Base-by-base conservation (phyloP, 306 rosid genomes). In the Trifolium pratense region DNA sequence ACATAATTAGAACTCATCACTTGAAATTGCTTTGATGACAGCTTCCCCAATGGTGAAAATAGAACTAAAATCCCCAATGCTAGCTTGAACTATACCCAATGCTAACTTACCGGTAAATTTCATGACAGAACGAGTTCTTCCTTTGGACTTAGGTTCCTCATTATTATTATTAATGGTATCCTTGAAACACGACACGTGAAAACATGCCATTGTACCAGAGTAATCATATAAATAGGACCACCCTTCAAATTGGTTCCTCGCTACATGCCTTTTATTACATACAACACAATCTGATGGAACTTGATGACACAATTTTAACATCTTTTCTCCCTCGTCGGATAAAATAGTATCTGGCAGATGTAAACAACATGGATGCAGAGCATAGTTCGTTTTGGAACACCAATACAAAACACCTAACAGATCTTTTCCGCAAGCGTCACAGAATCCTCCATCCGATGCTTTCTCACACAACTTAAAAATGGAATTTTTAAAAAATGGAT, bases 311-410 rank as follows among this genome's bases (percentile, higher is more conserved):
- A 86, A 74, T 11, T 66, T 5, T 0, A 81, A 34, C 2, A 4
- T 55, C 43, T 9, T 4, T 10, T 39, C 3, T 39, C 43, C 43
- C 8, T 37, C 11, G 2, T 2, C 0, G 8, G 56, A 70, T 14
- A 37, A 49, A 13, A 86, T 43, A 7, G 9, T 78, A 0, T 15
- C 9, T 59, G 45, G 29, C 11, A 86, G 77, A 7, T 45, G 52
- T 13, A 86, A 14, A 16, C 90, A 86, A 15, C 79, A 78, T 3
- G 90, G 90, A 45, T 83, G 87, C 0, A 86, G 31, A 48, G 79
- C 82, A 11, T 36, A 68, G 0, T 57, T 68, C 0, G 75, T 65
- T 0, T 18, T 9, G 0, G 2, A 37, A 37, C 42, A 37, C 1
- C 2, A 0, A 2, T 37, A 37, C 3, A 9, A 37, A 37, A 8